Base-by-base conservation (phyloP, 768 basidiomycete genomes). In the Rhodotorula paludigena region DNA sequence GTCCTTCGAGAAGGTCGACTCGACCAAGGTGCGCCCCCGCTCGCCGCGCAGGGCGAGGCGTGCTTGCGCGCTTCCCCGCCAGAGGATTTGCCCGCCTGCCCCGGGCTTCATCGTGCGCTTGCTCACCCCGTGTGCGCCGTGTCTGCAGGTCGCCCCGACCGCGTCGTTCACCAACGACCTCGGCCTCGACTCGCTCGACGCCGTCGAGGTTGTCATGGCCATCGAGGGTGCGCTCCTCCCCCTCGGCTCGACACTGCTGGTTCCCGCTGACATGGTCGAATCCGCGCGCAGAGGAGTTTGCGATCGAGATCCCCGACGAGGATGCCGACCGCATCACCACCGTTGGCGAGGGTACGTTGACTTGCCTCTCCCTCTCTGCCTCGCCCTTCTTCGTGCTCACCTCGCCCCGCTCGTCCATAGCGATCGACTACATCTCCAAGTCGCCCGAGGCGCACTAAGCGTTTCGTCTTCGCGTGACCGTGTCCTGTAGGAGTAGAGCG, bases 181-280 rank as follows among this genome's bases (percentile, higher is more conserved):
- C 58, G 91, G 90, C 38, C 83, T 96, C 39, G 96, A 99, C 80
- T 97, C 92, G 75, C 81, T 99, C 77, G 96, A 99, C 78, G 85
- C 92, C 28, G 93, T 99, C 28, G 96, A 99, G 79, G 92, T 97
- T 35, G 90, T 98, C 75, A 96, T 99, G 92, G 92, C 94, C 47
- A 88, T 99, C 73, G 96, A 99, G 81, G 96, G 92, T 85, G 88
- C 28, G 67, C n/a, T 28, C 54, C 48, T 23, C 30, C 25, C 21
- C 44, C 57, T 18, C 28, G 33, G 35, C 41, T 23, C 20, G 5
- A 5, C 48, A 28, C 47, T 28, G 25, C 11, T n/a, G 25, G 5
- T 28, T 20, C 30, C 0, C 32, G n/a, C 39, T 15, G 5, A 38
- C 9, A 11, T 39, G 4, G n/a, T 39, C 25, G 45, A 21, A 36